A percentile compares a stretch with the other conserved stretches of the same genome.
Evolutionary conservation across 805 yeast species (phyloP).

Genomic region (Ogataea populi-albae): DNA sequence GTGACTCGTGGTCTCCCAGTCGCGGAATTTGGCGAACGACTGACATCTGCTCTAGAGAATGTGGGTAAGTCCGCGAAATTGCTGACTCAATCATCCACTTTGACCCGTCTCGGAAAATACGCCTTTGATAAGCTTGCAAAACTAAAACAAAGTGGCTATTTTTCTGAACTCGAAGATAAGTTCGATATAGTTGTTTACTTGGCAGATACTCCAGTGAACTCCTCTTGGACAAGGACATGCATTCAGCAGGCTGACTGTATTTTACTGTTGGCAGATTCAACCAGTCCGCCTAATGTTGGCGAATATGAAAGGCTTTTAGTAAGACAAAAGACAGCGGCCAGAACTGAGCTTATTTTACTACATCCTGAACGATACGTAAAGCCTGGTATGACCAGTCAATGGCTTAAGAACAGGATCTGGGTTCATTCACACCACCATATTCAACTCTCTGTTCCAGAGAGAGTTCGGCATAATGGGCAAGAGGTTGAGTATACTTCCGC

Average conservation of each 20-base stretch:
- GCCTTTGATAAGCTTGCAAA: slow-evolving; percentile 89
- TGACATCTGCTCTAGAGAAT: slow-evolving; percentile 66
- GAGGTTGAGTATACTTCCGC: slow-evolving; percentile 19
- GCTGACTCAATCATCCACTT: slow-evolving; percentile 77
- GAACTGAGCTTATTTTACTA: slow-evolving; percentile 79
- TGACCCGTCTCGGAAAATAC: slow-evolving; percentile 80
- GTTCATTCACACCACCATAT: slow-evolving; percentile 91
- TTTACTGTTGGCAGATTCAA: slow-evolving; percentile 82
- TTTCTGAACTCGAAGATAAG: slow-evolving; percentile 86
- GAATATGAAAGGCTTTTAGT: slow-evolving; percentile 79
- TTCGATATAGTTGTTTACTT: slow-evolving; percentile 87
- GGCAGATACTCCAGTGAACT: slow-evolving; percentile 78
- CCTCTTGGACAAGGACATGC: slow-evolving; percentile 90
- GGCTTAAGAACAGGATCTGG: slow-evolving; percentile 89
- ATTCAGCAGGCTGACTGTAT: slow-evolving; percentile 94
- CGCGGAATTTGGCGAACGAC: slow-evolving; percentile 71
- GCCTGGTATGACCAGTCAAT: slow-evolving; percentile 79
- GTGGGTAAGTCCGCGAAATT: slow-evolving; percentile 74
- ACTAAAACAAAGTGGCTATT: slow-evolving; percentile 81
- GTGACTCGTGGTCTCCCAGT: slow-evolving; percentile 81
- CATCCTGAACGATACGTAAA: slow-evolving; percentile 81
- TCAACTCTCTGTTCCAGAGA: slow-evolving; percentile 47
- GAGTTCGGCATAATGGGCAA: slow-evolving; percentile 7
- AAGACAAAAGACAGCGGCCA: slow-evolving; percentile 75
- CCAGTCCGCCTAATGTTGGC: slow-evolving; percentile 68